Conservation (phyloP, 306 rosid species). For the Hippophae tibetana region DNA sequence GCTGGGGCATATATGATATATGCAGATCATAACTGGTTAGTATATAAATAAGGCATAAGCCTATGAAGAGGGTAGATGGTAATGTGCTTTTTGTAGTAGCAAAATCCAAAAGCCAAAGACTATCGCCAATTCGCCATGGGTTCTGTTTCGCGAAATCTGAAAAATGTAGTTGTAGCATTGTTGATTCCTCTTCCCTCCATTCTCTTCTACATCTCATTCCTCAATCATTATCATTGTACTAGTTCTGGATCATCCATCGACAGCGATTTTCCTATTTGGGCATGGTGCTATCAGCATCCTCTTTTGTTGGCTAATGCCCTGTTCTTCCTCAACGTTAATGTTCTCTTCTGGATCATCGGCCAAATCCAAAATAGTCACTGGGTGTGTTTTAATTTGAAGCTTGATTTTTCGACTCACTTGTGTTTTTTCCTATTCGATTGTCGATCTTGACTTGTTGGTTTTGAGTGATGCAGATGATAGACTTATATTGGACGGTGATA, state of each 20-base stretch:
- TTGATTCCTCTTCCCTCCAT: constrained; percentile 70
- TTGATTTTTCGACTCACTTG: not conserved
- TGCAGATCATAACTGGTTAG: too few species aligned
- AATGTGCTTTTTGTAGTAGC: not conserved
- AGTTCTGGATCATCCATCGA: not conserved
- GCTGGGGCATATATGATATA: too few species aligned
- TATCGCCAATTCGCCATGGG: constrained; percentile 18
- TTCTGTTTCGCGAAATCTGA: constrained; percentile 26
- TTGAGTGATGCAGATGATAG: constrained; percentile 66
- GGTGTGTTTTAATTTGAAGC: constrained; percentile 30
- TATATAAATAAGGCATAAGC: too few species aligned
- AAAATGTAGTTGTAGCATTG: constrained; percentile 49
- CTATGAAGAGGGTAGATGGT: too few species aligned
- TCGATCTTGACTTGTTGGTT: not conserved
- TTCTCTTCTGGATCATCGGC: constrained; percentile 83
- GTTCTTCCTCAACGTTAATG: constrained; percentile 78
- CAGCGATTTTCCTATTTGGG: constrained; percentile 35
- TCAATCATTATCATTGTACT: constrained; percentile 19
- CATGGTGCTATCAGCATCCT: constrained; percentile 82
- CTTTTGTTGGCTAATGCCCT: constrained; percentile 57
- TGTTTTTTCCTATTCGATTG: not conserved
- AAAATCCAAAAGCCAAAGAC: not conserved
- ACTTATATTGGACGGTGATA: constrained; percentile 80
- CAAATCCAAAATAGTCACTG: constrained; percentile 65
- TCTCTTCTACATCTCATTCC: constrained; percentile 55